phyloP scores from a whole-genome alignment of 2,329 filamentous ascomycete species.

The Chaetothyriales sp. region DNA sequence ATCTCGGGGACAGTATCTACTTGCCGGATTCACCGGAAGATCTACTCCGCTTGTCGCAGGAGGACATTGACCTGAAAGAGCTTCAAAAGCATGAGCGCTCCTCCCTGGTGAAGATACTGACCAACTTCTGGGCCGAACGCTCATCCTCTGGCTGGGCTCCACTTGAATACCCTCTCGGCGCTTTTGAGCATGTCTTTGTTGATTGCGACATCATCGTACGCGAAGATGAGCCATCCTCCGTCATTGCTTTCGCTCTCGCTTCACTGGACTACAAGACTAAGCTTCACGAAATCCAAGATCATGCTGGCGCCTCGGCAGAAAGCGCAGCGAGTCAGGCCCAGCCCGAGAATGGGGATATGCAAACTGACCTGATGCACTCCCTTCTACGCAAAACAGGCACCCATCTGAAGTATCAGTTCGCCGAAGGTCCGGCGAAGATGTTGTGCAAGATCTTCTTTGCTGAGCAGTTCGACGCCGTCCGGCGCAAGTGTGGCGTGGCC shows the following conservation, averaged over 20 bases:
- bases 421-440: conserved; percentile 84
- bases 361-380: conserved; percentile 71
- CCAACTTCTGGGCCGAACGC: conserved; percentile 95
- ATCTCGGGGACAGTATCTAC: conserved; percentile 56
- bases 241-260: conserved; percentile 84
- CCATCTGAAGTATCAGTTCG: conserved; percentile 91
- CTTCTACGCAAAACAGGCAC: conserved; percentile 74
- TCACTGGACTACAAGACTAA: conserved; percentile 79
- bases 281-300: conserved; percentile 38
- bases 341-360: conserved; percentile 31
- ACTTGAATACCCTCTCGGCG: conserved; percentile 78
- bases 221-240: conserved; percentile 91
- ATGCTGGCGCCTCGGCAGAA: conserved; percentile 23
- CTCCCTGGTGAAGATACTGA: conserved; percentile 86
- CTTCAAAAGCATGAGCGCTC: conserved; percentile 86
- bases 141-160: conserved; percentile 89
- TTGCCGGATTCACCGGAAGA: conserved; percentile 41
- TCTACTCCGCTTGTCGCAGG: conserved; percentile 36
- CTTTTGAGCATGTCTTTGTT: conserved; percentile 87
- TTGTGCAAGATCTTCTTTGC: conserved; percentile 98
- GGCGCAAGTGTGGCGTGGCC: conserved; percentile 80
- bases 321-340: conserved; percentile 6
- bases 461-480: conserved; percentile 89
- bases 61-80: conserved; percentile 51
- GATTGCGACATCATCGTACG: conserved; percentile 95